Conservation (phyloP, 257 asterid species). For the Salvia hispanica region DNA sequence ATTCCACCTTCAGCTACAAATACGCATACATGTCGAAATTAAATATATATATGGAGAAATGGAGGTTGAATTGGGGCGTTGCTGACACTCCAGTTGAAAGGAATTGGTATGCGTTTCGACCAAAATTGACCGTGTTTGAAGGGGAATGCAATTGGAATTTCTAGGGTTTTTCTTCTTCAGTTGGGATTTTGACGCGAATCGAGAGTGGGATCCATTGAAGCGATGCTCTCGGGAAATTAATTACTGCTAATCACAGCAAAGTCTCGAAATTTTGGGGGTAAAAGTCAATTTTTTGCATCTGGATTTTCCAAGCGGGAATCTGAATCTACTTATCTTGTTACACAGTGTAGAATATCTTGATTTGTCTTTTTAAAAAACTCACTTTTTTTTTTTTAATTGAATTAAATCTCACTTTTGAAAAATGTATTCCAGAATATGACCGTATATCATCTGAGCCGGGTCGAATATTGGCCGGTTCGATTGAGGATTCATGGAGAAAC, state of each 20-base stretch:
- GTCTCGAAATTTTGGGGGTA: background rate
- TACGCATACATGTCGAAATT: background rate
- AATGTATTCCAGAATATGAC: too few relatives aligned
- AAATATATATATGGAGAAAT: background rate
- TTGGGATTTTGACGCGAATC: constrained; percentile 1
- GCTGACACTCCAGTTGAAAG: constrained; percentile 34
- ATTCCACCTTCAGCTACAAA: constrained; percentile 22
- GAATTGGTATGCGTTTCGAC: constrained; percentile 23
- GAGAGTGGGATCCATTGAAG: background rate
- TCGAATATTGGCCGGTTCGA: too few relatives aligned
- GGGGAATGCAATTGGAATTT: constrained; percentile 16
- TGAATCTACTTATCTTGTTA: background rate
- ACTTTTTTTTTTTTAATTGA: background rate
- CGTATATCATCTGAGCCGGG: too few relatives aligned
- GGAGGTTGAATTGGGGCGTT: constrained; percentile 31
- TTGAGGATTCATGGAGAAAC: too few relatives aligned
- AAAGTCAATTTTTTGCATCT: background rate
- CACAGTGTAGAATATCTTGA: background rate
- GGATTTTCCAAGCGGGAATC: background rate
- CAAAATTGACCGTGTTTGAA: constrained; percentile 32
- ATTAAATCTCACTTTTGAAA: too few relatives aligned
- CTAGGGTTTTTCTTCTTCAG: constrained; percentile 20
- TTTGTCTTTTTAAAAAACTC: background rate
- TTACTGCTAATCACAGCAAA: background rate
- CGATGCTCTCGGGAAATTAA: background rate